Evolutionary conservation across 108 stramenopile genomes (phyloP), one percentile per base, ranked within the genome.

Genomic region (Skeletonema costatum): DNA sequence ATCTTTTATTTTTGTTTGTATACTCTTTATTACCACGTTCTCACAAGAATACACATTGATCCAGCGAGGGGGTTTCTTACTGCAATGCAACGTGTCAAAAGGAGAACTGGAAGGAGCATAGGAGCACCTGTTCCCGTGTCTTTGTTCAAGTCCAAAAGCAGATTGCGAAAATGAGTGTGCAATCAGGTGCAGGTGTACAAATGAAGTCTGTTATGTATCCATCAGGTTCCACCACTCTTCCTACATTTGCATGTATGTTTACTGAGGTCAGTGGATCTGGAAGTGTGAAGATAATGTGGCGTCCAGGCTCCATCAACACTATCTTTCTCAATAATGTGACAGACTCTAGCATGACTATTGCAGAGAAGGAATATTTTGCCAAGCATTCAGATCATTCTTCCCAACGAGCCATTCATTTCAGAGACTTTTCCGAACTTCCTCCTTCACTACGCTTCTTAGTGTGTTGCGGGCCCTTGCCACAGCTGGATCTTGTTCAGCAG

Each of bases 81-180:
- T 74, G 73, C 73, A 66, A 68, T 25, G 32, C 66, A 5, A 53
- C 39, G 14, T 74, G 73, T n/a, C 73, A 74, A 65, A 67, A 58
- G 9, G 38, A 30, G 25, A 2, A 53, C 66, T 74, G 73, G 73
- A 74, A 74, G 30, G 30, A 67, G 38, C 73, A 74, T 21, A 64
- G 51, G 11, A 51, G n/a, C 14, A 68, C 51, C n/a, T 70, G 70
- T 60, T 70, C 70, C 8, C 70, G 31, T n/a, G 70, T 70, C 61
- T 33, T 60, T 4, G 61, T 64, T 30, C 32, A 61, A 58, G 61
- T 56, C 4, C 53, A 56, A 56, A 56, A 56, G 53, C 53, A 56
- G 53, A 10, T 56, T 25, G 21, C 19, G 25, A 56, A 56, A 10
- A 56, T 56, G 53, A 25, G 19, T 6, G 5, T 56, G 5, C 4